phyloP scores from a whole-genome alignment of 441 rosid species.

The Gossypium davidsonii region DNA sequence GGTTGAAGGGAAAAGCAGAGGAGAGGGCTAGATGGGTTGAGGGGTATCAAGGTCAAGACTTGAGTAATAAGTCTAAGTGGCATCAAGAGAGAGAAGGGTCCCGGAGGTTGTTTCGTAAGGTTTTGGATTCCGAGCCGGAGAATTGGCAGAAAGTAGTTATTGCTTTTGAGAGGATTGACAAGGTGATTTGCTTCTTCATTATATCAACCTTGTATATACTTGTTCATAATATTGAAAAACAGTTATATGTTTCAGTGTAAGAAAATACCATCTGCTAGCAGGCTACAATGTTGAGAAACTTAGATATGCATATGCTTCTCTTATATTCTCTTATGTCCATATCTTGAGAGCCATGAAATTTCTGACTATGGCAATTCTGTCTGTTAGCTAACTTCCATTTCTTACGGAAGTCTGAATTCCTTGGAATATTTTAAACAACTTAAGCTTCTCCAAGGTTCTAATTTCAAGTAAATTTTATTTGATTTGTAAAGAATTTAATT shows the following conservation, averaged over 20 bases:
- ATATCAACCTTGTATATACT: neutral
- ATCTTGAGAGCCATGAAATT: neutral
- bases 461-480: neutral
- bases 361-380: neutral
- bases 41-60: conserved; percentile 44
- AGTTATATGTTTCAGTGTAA: neutral
- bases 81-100: conserved; percentile 79
- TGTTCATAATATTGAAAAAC: neutral
- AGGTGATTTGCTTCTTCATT: conserved; percentile 35
- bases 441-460: neutral
- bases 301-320: neutral
- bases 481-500: neutral
- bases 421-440: neutral
- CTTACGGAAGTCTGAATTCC: neutral
- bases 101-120: conserved; percentile 42
- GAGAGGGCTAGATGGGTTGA: conserved; percentile 64
- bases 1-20: conserved; percentile 54
- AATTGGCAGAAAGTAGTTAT: conserved; percentile 89
- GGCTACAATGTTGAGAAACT: neutral
- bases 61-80: conserved; percentile 48
- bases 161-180: conserved; percentile 72
- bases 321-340: neutral
- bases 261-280: neutral
- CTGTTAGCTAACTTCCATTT: neutral
- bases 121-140: conserved; percentile 64